Percentiles rank a stretch among this genome's conserved stretches.
These are phyloP conservation scores for Notholithocarpus densiflorus DNA, from an alignment of 306 rosid species.

Conservation along the genomic window DNA sequence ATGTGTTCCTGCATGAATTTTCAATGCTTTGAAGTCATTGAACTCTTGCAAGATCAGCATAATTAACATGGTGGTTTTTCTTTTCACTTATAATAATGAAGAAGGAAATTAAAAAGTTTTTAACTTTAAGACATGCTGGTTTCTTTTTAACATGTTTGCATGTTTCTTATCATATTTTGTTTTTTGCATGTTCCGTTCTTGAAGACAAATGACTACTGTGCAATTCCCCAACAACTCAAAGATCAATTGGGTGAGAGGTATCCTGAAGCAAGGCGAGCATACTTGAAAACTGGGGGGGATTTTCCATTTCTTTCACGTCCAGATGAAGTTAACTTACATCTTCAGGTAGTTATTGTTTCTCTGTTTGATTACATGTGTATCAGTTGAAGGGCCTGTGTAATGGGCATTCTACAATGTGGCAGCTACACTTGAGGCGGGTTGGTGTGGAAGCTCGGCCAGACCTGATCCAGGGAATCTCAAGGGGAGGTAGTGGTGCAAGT, in stretches of 20 bases:
- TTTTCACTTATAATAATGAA: slow-evolving; percentile 6
- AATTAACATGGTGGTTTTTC: slow-evolving; percentile 8
- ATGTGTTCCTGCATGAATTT: not conserved
- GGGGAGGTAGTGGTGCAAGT: slow-evolving; percentile 70
- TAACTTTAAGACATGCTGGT: not conserved
- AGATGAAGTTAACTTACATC: slow-evolving; percentile 97
- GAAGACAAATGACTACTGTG: slow-evolving; percentile 95
- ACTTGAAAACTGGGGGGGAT: slow-evolving; percentile 87
- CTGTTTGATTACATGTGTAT: not conserved
- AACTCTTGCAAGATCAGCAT: not conserved
- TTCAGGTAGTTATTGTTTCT: slow-evolving; percentile 57
- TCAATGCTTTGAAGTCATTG: not conserved
- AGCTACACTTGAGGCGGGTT: slow-evolving; percentile 92
- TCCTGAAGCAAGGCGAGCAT: slow-evolving; percentile 84
- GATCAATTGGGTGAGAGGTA: slow-evolving; percentile 90
- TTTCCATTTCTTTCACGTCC: slow-evolving; percentile 98
- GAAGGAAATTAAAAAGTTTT: slow-evolving; percentile 1
- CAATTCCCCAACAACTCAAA: slow-evolving; percentile 85
- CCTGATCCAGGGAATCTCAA: slow-evolving; percentile 51
- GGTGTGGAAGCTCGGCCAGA: slow-evolving; percentile 90
- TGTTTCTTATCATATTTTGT: slow-evolving; percentile 8
- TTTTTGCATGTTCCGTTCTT: slow-evolving; percentile 25
- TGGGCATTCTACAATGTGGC: slow-evolving; percentile 20
- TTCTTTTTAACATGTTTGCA: not conserved
- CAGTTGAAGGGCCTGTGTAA: slow-evolving; percentile 10